Conservation (phyloP, 208 protist species). For the Porcisia hertigi region DNA sequence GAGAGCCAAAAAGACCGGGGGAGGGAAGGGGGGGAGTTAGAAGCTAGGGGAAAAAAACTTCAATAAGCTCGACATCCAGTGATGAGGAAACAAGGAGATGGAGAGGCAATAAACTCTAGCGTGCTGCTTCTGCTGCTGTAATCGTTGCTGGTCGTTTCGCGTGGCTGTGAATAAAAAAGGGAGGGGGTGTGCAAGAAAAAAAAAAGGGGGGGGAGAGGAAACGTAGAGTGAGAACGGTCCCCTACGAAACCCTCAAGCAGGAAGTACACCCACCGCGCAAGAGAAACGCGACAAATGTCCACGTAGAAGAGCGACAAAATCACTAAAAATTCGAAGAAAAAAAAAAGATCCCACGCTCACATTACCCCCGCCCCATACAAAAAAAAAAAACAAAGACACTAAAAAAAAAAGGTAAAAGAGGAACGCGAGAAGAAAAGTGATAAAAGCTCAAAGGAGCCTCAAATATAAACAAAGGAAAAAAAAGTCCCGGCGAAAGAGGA, state of each 20-base stretch:
- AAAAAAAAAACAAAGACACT: slow-evolving; percentile 28
- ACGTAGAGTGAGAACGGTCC: slow-evolving; percentile 2
- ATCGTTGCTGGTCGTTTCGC: neutral
- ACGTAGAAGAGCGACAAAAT: neutral
- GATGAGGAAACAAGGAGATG: neutral
- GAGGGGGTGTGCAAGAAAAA: neutral
- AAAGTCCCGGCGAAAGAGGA: neutral
- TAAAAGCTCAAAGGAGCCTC: too few species aligned
- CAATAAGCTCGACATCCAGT: neutral
- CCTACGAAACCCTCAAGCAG: slow-evolving; percentile 4
- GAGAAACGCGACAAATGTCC: slow-evolving; percentile 19
- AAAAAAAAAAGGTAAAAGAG: neutral
- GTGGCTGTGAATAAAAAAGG: neutral
- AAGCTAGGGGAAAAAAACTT: slow-evolving; percentile 1
- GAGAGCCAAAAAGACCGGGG: too few species aligned
- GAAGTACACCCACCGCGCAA: slow-evolving; percentile 29
- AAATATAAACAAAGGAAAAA: slow-evolving; percentile 14
- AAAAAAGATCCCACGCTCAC: neutral
- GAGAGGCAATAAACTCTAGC: neutral
- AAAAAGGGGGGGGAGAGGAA: neutral
- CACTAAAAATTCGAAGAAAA: slow-evolving; percentile 1
- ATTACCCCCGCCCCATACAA: neutral
- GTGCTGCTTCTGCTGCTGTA: neutral
- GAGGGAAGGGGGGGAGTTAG: slow-evolving; percentile 12
- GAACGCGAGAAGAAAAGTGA: neutral